Percentiles rank a stretch among this genome's conserved stretches.
phyloP scores from a whole-genome alignment of 345 rosid species.

The Physaria fendleri region DNA sequence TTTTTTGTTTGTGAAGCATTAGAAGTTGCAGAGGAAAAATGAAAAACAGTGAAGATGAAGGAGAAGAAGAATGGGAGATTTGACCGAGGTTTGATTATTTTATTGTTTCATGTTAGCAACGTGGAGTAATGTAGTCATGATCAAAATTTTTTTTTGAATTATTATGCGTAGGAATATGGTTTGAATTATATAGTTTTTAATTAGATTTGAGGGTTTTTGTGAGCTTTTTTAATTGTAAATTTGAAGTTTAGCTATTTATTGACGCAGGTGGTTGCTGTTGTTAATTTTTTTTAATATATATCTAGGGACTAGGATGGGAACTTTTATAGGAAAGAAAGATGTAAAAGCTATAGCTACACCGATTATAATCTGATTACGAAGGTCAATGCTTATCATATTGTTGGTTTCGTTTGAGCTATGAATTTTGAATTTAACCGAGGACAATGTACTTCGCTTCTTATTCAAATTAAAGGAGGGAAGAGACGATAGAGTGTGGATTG shows the following conservation, averaged over 20 bases:
- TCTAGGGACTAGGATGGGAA: neutral
- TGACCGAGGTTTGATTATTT: constrained; percentile 12
- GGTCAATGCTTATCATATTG: neutral
- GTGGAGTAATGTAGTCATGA: constrained; percentile 19
- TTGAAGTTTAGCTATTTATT: neutral
- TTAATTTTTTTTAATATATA: neutral
- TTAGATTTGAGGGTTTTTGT: neutral
- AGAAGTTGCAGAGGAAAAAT: constrained; percentile 17
- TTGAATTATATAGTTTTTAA: neutral
- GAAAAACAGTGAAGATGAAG: constrained; percentile 15
- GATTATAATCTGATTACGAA: neutral
- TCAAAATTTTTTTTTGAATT: constrained; percentile 20
- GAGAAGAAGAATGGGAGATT: neutral
- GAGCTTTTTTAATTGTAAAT: neutral
- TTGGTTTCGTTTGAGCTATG: neutral
- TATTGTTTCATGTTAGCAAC: constrained; percentile 18
- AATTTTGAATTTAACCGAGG: neutral
- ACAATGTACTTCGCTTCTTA: neutral
- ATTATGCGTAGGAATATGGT: neutral
- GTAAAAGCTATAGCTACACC: too few species aligned
- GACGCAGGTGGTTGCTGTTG: neutral
- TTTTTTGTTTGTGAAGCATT: neutral
- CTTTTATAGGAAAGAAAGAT: neutral
- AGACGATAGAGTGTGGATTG: neutral
- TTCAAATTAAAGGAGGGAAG: constrained; percentile 25